A percentile compares a stretch with the other conserved stretches of the same genome.
Conservation (phyloP, 2,329 filamentous ascomycete genomes). For the Rutstroemia sp. region DNA sequence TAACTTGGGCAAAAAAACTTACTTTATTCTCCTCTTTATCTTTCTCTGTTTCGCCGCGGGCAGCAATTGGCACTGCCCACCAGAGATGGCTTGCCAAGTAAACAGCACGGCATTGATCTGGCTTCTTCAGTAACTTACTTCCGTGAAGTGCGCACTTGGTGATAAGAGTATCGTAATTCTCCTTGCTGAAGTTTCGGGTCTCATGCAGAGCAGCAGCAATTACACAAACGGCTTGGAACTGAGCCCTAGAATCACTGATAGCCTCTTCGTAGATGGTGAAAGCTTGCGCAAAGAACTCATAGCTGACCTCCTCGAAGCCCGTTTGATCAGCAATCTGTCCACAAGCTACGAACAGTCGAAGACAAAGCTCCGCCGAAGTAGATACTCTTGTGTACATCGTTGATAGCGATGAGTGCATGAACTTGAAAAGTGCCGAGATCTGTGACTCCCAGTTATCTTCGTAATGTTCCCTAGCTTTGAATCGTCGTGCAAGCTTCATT, state of each 20-base stretch:
- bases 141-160: slow-evolving; percentile 96
- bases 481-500: slow-evolving; percentile 79
- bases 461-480: slow-evolving; percentile 86
- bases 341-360: slow-evolving; percentile 84
- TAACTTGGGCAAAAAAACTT: slow-evolving; percentile 33
- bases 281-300: slow-evolving; percentile 96
- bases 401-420: slow-evolving; percentile 83
- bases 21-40: slow-evolving; percentile 62
- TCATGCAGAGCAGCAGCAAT: slow-evolving; percentile 85
- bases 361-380: slow-evolving; percentile 76
- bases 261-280: slow-evolving; percentile 98
- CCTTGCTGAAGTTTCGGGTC: slow-evolving; percentile 83
- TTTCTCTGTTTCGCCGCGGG: slow-evolving; percentile 67
- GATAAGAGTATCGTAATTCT: slow-evolving; percentile 98
- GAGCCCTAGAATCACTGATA: slow-evolving; percentile 88
- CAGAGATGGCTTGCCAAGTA: slow-evolving; percentile 95
- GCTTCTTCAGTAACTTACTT: slow-evolving; percentile 94
- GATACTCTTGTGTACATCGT: slow-evolving; percentile 79
- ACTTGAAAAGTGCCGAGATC: slow-evolving; percentile 83
- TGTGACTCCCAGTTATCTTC: slow-evolving; percentile 67
- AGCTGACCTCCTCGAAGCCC: slow-evolving; percentile 90
- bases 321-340: slow-evolving; percentile 89
- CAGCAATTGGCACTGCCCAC: slow-evolving; percentile 86
- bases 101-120: slow-evolving; percentile 93
- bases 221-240: slow-evolving; percentile 96